Evolutionary conservation across 345 rosid genomes (phyloP), one percentile per base, ranked within the genome.

Genomic region (Combretum micranthum): DNA sequence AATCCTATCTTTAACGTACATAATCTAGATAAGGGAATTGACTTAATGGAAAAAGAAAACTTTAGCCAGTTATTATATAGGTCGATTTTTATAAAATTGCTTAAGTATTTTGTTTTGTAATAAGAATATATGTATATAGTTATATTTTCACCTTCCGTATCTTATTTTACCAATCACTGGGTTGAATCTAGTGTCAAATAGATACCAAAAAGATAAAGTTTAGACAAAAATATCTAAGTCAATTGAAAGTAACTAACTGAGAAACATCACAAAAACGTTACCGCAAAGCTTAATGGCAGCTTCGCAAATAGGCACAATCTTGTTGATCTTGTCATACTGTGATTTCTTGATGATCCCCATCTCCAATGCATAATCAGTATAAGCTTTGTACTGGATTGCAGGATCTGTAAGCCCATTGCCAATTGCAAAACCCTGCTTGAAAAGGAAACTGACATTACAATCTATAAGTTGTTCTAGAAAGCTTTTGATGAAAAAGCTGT

Each of bases 351-450:
- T 85, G 55, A 94, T 60, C n/a, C 88, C 95, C 89, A 79, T 85
- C 45, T 87, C 82, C 75, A 94, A 75, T 44, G 97, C 99, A 66
- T 73, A 94, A 75, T 94, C 99, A n/a, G 95, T 78, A 69, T 94
- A 94, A 57, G 99, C 96, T 76, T 87, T 83, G 58, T 90, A 90
- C 64, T 90, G 99, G 67, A 90, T 50, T 58, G 86, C 87, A 66
- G 96, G 99, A 68, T 94, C 82, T 37, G 99, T 94, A 54, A 94
- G 92, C 52, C 99, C 99, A 64, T 94, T 94, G 55, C 99, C 99
- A 64, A 94, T 94, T 48, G 99, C 97, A 67, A 94, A 82, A 59
- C 99, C 99, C 99, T 94, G 83, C 62, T 69, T 44, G 42, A 61
- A 32, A 32, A 32, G 9, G 9, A 32, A 4, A 32, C 39, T 32